Evolutionary conservation across 73 alveolate species (phyloP), one percentile per base, ranked within the genome.

Genomic region (Paramecium pentaurelia): DNA sequence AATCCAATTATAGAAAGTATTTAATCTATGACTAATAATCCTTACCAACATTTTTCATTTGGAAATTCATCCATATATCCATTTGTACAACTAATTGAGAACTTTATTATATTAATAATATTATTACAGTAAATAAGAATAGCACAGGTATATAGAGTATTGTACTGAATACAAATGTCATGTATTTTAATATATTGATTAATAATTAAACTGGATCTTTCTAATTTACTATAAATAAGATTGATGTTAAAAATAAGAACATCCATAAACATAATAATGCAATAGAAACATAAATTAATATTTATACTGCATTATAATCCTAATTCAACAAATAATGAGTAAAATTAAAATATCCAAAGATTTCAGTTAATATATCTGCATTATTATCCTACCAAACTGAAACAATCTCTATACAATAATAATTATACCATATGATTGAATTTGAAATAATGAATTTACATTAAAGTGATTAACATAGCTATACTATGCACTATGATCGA

Each of bases 311-410:
- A 27, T 14, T 27, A 47, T 42, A 80, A 20, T 80, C 47, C 58
- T 20, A 27, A 47, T 80, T 36, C 34, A 42, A 22, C 20, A 49
- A 11, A 44, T 42, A 80, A 80, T 80, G 91, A 80, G 91, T 49
- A 36, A 80, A 80, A 47, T 80, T 80, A 22, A 80, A 80, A 44
- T 40, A 44, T 80, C 91, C 91, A 80, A 80, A 80, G 10, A 80
- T 42, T 1, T 22, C 18, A 11, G 44, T 47, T 28, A 45, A 47
- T 20, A 34, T 25, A 25, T 28, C 44, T 20, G 91, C 30, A 25
- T 25, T 32, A 36, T 40, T 80, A 16, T 47, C 58, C 44, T 44
- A 10, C 91, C 91, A 80, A 10, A 44, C 77, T 11, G 44, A 32
- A 10, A 47, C 75, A 27, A 80, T 49, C 91, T 80, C 12, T 11